Conservation (phyloP, 306 rosid species). For the Quercus mongolica region DNA sequence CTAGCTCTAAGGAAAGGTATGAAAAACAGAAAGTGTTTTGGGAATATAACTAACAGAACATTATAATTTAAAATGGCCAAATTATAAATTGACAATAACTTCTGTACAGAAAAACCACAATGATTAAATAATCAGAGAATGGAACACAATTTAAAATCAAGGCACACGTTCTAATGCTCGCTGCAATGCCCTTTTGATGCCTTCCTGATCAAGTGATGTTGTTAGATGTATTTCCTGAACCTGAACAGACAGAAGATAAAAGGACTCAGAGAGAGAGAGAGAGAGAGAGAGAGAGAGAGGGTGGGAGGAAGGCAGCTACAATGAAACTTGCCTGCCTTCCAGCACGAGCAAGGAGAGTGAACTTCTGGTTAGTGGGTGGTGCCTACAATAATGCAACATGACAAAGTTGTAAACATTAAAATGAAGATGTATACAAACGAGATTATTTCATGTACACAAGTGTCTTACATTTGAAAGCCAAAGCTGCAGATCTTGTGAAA, state of each 20-base stretch:
- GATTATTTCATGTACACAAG: not conserved
- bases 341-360: constrained; percentile 91
- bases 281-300: not conserved
- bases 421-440: not conserved
- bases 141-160: constrained; percentile 9
- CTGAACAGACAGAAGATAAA: constrained; percentile 28
- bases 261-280: not conserved
- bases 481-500: constrained; percentile 82
- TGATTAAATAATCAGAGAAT: not conserved
- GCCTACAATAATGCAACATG: constrained; percentile 43
- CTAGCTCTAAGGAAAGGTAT: no score
- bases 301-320: not conserved
- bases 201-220: constrained; percentile 89
- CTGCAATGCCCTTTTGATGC: constrained; percentile 83
- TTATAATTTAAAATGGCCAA: constrained; percentile 6
- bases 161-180: constrained; percentile 91
- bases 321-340: constrained; percentile 74
- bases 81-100: not conserved
- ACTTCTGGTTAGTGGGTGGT: constrained; percentile 62
- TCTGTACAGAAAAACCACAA: constrained; percentile 20
- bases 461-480: constrained; percentile 90
- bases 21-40: no score
- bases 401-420: not conserved
- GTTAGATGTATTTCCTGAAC: constrained; percentile 84
- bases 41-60: not conserved